Conservation (phyloP, 1,139 yeast genomes). For the Geotrichum restrictum region DNA sequence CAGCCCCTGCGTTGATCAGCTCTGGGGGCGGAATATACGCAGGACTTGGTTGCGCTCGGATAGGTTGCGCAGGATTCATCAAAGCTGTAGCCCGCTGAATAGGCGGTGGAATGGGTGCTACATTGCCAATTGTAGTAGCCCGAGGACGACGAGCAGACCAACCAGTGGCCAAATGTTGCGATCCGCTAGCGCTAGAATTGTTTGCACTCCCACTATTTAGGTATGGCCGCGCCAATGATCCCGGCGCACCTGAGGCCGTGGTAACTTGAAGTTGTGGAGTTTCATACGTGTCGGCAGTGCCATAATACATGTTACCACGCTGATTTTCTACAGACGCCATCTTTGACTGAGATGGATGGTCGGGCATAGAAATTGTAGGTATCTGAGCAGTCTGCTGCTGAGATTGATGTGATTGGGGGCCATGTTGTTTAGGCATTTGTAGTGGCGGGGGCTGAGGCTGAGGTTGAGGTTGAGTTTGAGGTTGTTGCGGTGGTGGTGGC, state of each 20-base stretch:
- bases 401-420: constrained; percentile 6
- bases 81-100: constrained; percentile 43
- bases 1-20: constrained; percentile 18
- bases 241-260: neutral
- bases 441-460: constrained; percentile 12
- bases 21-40: constrained; percentile 44
- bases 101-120: constrained; percentile 42
- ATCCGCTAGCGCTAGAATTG: neutral
- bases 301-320: neutral
- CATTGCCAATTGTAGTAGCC: constrained; percentile 43
- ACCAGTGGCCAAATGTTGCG: neutral
- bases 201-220: neutral
- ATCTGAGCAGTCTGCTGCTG: neutral
- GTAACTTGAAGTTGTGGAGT: neutral
- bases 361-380: neutral
- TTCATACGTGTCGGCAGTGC: neutral
- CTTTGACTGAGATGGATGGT: neutral
- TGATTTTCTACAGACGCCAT: neutral
- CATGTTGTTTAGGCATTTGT: neutral
- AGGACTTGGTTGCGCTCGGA: constrained; percentile 42
- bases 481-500: constrained; percentile 15
- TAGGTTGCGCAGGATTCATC: constrained; percentile 40
- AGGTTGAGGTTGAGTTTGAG: constrained; percentile 16
- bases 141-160: constrained; percentile 35
- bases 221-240: neutral